phyloP scores from a whole-genome alignment of 1,139 yeast genomes.

The Yamadazyma buinensis region DNA sequence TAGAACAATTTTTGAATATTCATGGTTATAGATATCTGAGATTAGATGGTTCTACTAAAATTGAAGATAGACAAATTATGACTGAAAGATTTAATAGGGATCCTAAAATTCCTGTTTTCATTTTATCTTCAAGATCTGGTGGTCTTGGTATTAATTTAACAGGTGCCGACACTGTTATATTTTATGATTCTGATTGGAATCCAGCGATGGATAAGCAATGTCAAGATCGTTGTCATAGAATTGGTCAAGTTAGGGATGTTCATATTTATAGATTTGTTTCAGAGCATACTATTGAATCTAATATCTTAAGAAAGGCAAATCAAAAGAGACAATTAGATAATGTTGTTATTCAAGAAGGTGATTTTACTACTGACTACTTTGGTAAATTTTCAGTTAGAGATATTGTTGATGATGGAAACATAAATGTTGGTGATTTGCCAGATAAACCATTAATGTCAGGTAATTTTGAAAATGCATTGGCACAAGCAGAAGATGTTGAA shows the following conservation, averaged over 20 bases:
- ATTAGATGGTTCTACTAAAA: constrained; percentile 94
- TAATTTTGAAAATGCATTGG: constrained; percentile 65
- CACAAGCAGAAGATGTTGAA: constrained; percentile 95
- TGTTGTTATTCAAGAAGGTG: constrained; percentile 97
- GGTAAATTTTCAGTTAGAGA: constrained; percentile 88
- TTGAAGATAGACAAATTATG: constrained; percentile 91
- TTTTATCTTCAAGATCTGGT: constrained; percentile 93
- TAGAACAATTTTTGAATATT: constrained; percentile 89
- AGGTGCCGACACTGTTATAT: constrained; percentile 99
- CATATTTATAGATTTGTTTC: constrained; percentile 95
- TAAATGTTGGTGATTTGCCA: constrained; percentile 27
- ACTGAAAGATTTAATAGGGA: constrained; percentile 93
- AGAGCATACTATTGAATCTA: constrained; percentile 94
- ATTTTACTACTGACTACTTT: constrained; percentile 94
- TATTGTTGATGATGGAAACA: constrained; percentile 63
- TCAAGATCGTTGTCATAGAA: constrained; percentile 98
- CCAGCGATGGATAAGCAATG: constrained; percentile 99
- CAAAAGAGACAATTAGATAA: constrained; percentile 94
- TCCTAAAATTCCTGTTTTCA: constrained; percentile 82
- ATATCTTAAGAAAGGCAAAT: constrained; percentile 89
- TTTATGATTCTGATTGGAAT: constrained; percentile 99
- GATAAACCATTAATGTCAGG: constrained; percentile 39
- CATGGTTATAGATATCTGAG: constrained; percentile 95
- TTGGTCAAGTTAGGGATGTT: constrained; percentile 97
- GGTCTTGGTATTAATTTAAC: constrained; percentile 96